Evolutionary conservation across 306 rosid species (phyloP).

Genomic region (Sesbania bispinosa): DNA sequence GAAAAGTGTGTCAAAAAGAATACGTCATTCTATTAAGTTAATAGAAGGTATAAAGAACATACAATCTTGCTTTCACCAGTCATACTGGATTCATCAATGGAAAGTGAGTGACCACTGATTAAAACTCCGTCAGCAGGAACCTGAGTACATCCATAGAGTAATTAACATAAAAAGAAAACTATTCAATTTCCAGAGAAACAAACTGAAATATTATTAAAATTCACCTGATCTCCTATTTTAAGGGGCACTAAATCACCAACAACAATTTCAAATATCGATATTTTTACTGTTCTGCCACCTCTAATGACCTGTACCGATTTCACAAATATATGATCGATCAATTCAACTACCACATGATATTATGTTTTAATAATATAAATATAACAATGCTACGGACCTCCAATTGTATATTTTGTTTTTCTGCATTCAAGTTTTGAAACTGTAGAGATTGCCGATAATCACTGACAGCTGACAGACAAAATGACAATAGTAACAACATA

Average conservation of each 20-base stretch:
- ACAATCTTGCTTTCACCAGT: slow-evolving; percentile 98
- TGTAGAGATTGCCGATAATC: slow-evolving; percentile 91
- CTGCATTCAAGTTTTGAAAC: slow-evolving; percentile 77
- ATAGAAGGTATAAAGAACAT: slow-evolving; percentile 31
- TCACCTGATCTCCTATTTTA: slow-evolving; percentile 90
- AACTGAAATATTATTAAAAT: slow-evolving; percentile 16
- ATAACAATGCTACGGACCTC: slow-evolving; percentile 56
- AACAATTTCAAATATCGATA: slow-evolving; percentile 80
- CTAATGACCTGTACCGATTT: slow-evolving; percentile 62
- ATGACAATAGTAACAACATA: slow-evolving; percentile 2
- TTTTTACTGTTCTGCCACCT: slow-evolving; percentile 67
- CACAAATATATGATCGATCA: slow-evolving; percentile 10
- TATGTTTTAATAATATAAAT: background rate
- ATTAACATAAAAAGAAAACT: background rate
- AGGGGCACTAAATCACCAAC: slow-evolving; percentile 93
- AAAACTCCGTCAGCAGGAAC: slow-evolving; percentile 92
- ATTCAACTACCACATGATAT: slow-evolving; percentile 18
- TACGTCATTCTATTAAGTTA: no score
- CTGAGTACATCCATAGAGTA: slow-evolving; percentile 31
- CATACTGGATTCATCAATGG: slow-evolving; percentile 96
- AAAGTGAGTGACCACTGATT: slow-evolving; percentile 78
- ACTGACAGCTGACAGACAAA: slow-evolving; percentile 68
- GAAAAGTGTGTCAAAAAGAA: no score
- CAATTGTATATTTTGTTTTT: slow-evolving; percentile 79
- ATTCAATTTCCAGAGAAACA: slow-evolving; percentile 11